phyloP scores from a whole-genome alignment of 208 protist genomes.

The Acanthamoeba healyi region DNA sequence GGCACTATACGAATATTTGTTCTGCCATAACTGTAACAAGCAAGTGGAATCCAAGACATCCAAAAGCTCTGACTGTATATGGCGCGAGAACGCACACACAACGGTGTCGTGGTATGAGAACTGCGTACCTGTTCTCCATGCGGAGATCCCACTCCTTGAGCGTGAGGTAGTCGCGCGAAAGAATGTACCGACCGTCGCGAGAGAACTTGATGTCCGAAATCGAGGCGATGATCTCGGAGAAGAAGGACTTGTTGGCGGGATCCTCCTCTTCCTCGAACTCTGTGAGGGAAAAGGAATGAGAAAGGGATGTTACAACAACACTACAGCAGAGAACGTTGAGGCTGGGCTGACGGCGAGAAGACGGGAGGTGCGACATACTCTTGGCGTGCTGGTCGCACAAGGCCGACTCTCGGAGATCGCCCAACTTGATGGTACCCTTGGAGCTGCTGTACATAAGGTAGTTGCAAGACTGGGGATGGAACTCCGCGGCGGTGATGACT shows the following conservation, averaged over 20 bases:
- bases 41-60: background rate
- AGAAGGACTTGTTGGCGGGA: slow-evolving; percentile 91
- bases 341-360: background rate
- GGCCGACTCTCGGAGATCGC: slow-evolving; percentile 88
- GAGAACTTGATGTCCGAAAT: slow-evolving; percentile 93
- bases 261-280: slow-evolving; percentile 92
- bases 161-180: slow-evolving; percentile 93
- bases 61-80: background rate
- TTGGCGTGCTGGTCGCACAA: slow-evolving; percentile 90
- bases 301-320: slow-evolving; percentile 32
- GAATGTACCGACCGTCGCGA: slow-evolving; percentile 91
- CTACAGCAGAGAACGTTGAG: background rate
- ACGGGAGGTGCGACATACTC: slow-evolving; percentile 2
- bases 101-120: background rate
- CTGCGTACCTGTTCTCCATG: slow-evolving; percentile 81
- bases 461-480: slow-evolving; percentile 90
- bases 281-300: background rate
- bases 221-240: slow-evolving; percentile 93
- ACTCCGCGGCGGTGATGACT: slow-evolving; percentile 93
- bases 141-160: slow-evolving; percentile 94
- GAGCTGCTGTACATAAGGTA: slow-evolving; percentile 92
- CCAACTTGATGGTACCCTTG: slow-evolving; percentile 90
- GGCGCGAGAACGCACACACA: background rate
- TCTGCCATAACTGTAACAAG: background rate
- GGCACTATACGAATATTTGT: background rate